These are phyloP conservation scores for Paraurostyla sp. DNA, from an alignment of 73 alveolate species.

Conservation along the genomic window DNA sequence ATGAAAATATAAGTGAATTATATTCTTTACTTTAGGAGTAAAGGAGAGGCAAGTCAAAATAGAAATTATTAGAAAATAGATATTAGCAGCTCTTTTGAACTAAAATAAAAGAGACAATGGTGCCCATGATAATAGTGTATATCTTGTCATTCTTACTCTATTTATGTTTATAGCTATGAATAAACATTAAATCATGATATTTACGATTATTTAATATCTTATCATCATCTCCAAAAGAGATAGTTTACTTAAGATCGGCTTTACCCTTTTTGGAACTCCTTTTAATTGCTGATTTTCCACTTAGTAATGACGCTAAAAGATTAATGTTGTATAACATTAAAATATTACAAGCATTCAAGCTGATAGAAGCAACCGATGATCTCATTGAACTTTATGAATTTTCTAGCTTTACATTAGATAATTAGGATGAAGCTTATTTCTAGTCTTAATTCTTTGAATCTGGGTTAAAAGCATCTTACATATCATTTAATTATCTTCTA, in stretches of 20 bases:
- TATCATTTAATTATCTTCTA: too few species aligned
- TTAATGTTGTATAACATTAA: neutral
- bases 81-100: slow-evolving; percentile 82
- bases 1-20: too few species aligned
- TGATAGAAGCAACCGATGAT: slow-evolving; percentile 23
- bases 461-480: too few species aligned
- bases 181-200: too few species aligned
- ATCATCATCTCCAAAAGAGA: slow-evolving; percentile 17
- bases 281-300: slow-evolving; percentile 3
- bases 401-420: slow-evolving; percentile 11
- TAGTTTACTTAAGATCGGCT: neutral
- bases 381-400: slow-evolving; percentile 36
- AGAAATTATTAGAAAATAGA: slow-evolving; percentile 81
- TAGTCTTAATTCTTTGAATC: too few species aligned
- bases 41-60: slow-evolving; percentile 75
- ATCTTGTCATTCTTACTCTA: slow-evolving; percentile 62
- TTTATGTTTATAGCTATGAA: slow-evolving; percentile 29
- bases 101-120: slow-evolving; percentile 78
- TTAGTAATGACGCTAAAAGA: slow-evolving; percentile 2
- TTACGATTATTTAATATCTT: neutral
- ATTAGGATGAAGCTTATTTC: too few species aligned
- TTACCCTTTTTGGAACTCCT: slow-evolving; percentile 18
- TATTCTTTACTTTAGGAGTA: slow-evolving; percentile 61
- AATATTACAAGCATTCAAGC: slow-evolving; percentile 42
- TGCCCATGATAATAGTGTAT: slow-evolving; percentile 62